Evolutionary conservation across 441 rosid genomes (phyloP).

Genomic region (Dalechampia spathulata): DNA sequence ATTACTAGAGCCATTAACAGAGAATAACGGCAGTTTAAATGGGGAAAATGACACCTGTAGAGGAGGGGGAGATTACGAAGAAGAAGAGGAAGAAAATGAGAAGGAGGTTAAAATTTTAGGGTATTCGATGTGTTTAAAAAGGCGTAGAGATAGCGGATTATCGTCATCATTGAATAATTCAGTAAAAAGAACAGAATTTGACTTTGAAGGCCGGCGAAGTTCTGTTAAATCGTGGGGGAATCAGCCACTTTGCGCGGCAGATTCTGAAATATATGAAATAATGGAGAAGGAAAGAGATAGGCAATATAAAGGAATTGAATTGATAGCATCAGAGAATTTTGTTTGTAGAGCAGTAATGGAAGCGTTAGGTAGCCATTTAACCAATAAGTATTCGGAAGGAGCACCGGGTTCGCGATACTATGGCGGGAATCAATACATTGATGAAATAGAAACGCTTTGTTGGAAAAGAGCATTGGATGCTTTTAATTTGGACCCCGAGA

Average conservation of each 20-base stretch:
- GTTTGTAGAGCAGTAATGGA: slow-evolving; percentile 89
- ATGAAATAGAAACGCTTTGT: slow-evolving; percentile 68
- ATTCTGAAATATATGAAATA: slow-evolving; percentile 54
- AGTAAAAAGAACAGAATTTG: slow-evolving; percentile 29
- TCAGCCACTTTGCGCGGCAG: slow-evolving; percentile 43
- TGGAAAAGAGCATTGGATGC: slow-evolving; percentile 69
- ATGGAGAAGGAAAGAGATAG: slow-evolving; percentile 74
- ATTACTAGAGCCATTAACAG: slow-evolving; percentile 33
- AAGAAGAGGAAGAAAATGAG: slow-evolving; percentile 27
- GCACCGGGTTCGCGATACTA: slow-evolving; percentile 69
- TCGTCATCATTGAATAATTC: slow-evolving; percentile 20
- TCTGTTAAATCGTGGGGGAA: slow-evolving; percentile 63
- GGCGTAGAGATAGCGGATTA: slow-evolving; percentile 44
- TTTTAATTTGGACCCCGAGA: slow-evolving; percentile 52
- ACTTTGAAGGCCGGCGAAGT: slow-evolving; percentile 42
- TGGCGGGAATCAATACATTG: slow-evolving; percentile 67
- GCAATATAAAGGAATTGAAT: slow-evolving; percentile 72
- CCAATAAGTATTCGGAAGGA: slow-evolving; percentile 94
- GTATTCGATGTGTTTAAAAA: slow-evolving; percentile 54
- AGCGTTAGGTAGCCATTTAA: slow-evolving; percentile 84
- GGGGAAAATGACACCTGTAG: slow-evolving; percentile 8
- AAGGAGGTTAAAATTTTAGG: slow-evolving; percentile 68
- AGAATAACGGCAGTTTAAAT: slow-evolving; percentile 8
- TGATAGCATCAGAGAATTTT: slow-evolving; percentile 92
- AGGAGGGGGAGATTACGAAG: slow-evolving; percentile 14